These are phyloP conservation scores for Rhizophagus clarus DNA, from an alignment of 192 early-diverging fungal genomes.

Conservation along the genomic window DNA sequence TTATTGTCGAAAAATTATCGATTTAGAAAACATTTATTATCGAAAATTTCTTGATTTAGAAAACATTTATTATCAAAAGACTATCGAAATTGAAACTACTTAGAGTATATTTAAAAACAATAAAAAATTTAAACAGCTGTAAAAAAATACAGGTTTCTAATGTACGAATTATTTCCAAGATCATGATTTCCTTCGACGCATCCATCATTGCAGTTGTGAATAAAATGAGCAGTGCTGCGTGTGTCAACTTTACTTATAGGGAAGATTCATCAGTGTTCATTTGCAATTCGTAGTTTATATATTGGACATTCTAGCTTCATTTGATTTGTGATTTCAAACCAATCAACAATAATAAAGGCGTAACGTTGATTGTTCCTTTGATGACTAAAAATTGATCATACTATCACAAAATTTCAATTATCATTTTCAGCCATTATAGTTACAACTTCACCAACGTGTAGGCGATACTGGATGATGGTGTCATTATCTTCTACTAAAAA, in stretches of 20 bases:
- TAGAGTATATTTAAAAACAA: too few relatives aligned
- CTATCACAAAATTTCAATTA: background rate
- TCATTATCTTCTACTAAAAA: too few relatives aligned
- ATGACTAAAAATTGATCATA: slow-evolving; percentile 3
- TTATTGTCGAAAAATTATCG: too few relatives aligned
- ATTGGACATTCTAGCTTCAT: background rate
- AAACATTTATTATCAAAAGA: too few relatives aligned
- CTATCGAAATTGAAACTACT: too few relatives aligned
- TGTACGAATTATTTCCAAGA: background rate
- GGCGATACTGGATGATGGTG: too few relatives aligned
- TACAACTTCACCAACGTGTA: background rate
- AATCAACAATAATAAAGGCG: background rate
- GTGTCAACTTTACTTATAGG: background rate
- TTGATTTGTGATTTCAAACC: background rate
- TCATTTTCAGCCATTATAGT: background rate
- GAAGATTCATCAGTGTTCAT: background rate
- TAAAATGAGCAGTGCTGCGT: background rate
- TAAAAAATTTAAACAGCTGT: background rate
- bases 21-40: too few relatives aligned
- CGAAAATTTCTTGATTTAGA: too few relatives aligned
- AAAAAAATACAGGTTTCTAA: background rate
- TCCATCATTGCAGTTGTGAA: background rate
- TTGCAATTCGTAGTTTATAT: background rate
- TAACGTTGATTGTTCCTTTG: background rate
- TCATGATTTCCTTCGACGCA: background rate